A percentile compares a stretch with the other conserved stretches of the same genome.
These are phyloP conservation scores for Oemleria cerasiformis DNA, from an alignment of 306 rosid genomes.

Conservation along the genomic window DNA sequence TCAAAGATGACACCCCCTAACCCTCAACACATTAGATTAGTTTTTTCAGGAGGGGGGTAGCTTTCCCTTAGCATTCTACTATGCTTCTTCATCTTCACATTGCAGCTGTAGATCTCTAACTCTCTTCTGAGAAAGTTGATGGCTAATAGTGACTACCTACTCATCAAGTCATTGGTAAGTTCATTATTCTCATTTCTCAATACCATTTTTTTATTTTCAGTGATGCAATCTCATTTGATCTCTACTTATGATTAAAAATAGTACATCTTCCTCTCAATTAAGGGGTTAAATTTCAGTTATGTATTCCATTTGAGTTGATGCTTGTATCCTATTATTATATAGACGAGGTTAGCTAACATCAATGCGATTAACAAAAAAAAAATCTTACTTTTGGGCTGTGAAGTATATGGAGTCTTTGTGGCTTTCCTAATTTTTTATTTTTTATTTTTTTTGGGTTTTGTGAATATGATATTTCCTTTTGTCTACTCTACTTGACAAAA, in stretches of 20 bases:
- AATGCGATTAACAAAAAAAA: too few species aligned
- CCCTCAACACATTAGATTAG: not conserved
- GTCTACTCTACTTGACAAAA: not conserved
- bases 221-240: too few species aligned
- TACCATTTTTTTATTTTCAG: not conserved
- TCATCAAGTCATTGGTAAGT: constrained; percentile 2
- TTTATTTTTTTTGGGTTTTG: too few species aligned
- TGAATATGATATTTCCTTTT: too few species aligned
- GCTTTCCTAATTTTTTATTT: too few species aligned
- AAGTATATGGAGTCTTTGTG: too few species aligned
- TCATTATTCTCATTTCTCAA: not conserved
- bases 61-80: not conserved
- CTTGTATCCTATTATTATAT: not conserved
- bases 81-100: not conserved
- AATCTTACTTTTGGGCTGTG: too few species aligned
- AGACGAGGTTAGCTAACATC: not conserved
- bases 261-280: not conserved
- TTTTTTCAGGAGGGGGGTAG: not conserved
- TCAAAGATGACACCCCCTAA: not conserved
- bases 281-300: not conserved
- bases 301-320: not conserved
- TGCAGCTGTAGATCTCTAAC: not conserved
- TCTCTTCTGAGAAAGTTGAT: not conserved
- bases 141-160: not conserved
- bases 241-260: not conserved